Evolutionary conservation across 1,139 yeast genomes (phyloP), one percentile per base, ranked within the genome.

Genomic region (Kurtzmaniella quercitrusa): DNA sequence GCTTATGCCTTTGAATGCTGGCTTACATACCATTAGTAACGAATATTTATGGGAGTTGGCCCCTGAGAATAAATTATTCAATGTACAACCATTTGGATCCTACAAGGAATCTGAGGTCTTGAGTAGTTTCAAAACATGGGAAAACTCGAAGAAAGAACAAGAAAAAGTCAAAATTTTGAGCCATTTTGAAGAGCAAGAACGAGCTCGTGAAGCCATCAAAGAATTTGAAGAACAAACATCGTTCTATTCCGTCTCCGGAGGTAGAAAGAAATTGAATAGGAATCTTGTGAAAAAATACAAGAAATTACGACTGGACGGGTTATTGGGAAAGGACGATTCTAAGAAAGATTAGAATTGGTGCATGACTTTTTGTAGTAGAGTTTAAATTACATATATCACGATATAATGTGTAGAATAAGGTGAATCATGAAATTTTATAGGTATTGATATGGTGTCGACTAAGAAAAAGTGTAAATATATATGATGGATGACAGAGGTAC

Each of bases 11-110:
- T 50, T 69, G 45, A 70, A 71, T 48, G 66, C 68, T 2, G 57
- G 59, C 17, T 57, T 72, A 46, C 59, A 63, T 15, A 67, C 64
- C 40, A 62, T 73, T 14, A 67, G 66, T 43, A 75, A 73, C 48
- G 71, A 65, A 34, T 70, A 66, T 46, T 60, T 73, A 37, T 71
- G 77, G 77, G 57, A 64, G 14, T 46, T 68, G 38, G 56, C 68
- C 31, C 77, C 77, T 1, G 58, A 59, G 38, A 66, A 61, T 17
- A 63, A 62, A 41, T 51, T 64, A 34, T 70, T 65, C 54, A 74
- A 70, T 9, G 53, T 52, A 3, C 69, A 71, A 12, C 75, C 76
- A 2, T 69, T 63, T 44, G 73, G 65, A 54, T 56, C 4, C 12
- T 37, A 41, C 31, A 34, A 36, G 5, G 16, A 36, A 19, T 10